phyloP scores from a whole-genome alignment of 1,284 basidiomycete species.

The Cutaneotrichosporon daszewskae region DNA sequence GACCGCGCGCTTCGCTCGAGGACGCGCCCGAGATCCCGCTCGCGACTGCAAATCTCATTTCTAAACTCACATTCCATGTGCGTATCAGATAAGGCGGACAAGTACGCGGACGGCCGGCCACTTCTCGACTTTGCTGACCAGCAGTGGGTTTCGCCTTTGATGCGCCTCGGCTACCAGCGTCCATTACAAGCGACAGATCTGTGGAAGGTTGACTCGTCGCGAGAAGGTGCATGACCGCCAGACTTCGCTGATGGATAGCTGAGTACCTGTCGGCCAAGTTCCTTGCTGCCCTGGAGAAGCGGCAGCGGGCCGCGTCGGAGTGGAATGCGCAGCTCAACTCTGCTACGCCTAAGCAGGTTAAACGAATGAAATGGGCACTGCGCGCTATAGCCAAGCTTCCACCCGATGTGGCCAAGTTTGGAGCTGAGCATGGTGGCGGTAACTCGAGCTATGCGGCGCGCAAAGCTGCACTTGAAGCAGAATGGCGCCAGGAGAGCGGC shows the following conservation, averaged over 20 bases:
- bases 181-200: conserved; percentile 66
- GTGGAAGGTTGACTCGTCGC: conserved; percentile 57
- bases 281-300: conserved; percentile 22
- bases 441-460: no score
- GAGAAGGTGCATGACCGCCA: conserved; percentile 32
- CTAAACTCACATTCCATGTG: conserved; percentile 56
- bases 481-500: conserved; percentile 35
- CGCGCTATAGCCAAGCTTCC: no score
- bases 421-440: no score
- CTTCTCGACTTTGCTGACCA: conserved; percentile 1
- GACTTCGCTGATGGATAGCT: conserved; percentile 42
- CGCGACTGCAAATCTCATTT: conserved; percentile 56
- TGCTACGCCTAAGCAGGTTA: conserved; percentile 48
- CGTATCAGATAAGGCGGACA: neutral
- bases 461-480: conserved; percentile 23
- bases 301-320: conserved; percentile 26
- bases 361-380: conserved; percentile 52
- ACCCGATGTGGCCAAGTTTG: no score
- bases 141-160: conserved; percentile 57
- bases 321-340: conserved; percentile 37
- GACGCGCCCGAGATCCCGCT: conserved; percentile 60
- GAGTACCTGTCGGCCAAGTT: conserved; percentile 52
- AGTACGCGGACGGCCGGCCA: no score
- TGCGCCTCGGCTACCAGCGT: conserved; percentile 60
- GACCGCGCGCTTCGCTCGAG: conserved; percentile 56